Base-by-base conservation (phyloP, 148 eudicot genomes). In the Vaccinium myrtillus region DNA sequence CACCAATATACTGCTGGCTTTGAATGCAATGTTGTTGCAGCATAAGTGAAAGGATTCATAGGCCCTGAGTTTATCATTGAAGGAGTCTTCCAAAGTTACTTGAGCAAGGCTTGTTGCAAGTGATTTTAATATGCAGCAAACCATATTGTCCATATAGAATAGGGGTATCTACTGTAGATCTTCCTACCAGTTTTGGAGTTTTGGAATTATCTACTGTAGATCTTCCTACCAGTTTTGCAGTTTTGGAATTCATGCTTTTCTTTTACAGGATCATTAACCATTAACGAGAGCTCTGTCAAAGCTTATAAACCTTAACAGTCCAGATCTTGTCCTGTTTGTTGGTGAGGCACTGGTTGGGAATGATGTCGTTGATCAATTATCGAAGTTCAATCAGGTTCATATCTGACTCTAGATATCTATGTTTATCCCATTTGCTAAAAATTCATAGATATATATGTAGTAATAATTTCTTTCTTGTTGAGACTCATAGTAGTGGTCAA, bases 281-380 rank as follows among this genome's bases (percentile, higher is more conserved):
- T 83, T 96, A 84, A 96, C 95, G 99, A 93, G 96, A 87, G 98
- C 98, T 54, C 93, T 96, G 74, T 92, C 97, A 67, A 96, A 96
- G 88, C 95, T 96, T 59, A 90, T 96, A 5, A 70, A 94, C 85
- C 94, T 96, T 39, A 96, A 96, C 89, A 89, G 59, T 87, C 99
- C 98, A 55, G 98, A 94, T 82, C 94, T 93, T 78, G 91, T 96
- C 84, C 91, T 96, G 80, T 96, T 96, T 88, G 99, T 96, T 79
- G 98, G 99, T 10, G 99, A 96, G 91, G 98, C 97, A 55, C 92
- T 96, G 81, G 99, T 96, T 70, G 99, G 98, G 48, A 95, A 96
- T 86, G 98, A 96, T 89, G 99, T 93, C 43, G 98, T 95, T 54
- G 99, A 96, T 89, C 99, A 96, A 79, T 87, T 96, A 56, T 92